phyloP scores from a whole-genome alignment of 192 early-diverging fungal genomes.

The Gonapodya prolifera region DNA sequence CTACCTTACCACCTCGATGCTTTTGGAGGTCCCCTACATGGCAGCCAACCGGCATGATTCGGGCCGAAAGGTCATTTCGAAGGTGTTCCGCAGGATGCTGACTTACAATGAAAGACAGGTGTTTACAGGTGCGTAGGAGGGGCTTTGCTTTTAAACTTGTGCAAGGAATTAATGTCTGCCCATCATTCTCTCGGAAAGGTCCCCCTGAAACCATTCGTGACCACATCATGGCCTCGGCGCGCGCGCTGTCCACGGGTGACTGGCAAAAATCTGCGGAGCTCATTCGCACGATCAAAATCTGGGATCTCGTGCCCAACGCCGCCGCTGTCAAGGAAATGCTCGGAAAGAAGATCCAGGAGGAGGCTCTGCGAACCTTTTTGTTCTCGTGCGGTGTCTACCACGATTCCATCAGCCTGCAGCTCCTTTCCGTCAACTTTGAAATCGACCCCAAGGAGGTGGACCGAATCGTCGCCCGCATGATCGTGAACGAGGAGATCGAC shows the following conservation, averaged over 20 bases:
- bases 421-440: slow-evolving; percentile 80
- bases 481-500: slow-evolving; percentile 80
- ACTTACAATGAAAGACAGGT: slow-evolving; percentile 93
- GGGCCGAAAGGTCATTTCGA: slow-evolving; percentile 62
- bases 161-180: slow-evolving; percentile 1
- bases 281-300: slow-evolving; percentile 87
- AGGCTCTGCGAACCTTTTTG: slow-evolving; percentile 90
- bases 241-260: slow-evolving; percentile 80
- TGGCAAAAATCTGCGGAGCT: slow-evolving; percentile 79
- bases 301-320: slow-evolving; percentile 77
- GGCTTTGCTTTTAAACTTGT: slow-evolving; percentile 3
- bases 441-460: slow-evolving; percentile 51
- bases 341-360: slow-evolving; percentile 80
- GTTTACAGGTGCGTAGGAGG: slow-evolving; percentile 55
- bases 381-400: slow-evolving; percentile 87
- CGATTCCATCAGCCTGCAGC: slow-evolving; percentile 69
- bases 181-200: slow-evolving; percentile 18
- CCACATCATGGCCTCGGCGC: slow-evolving; percentile 94
- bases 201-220: slow-evolving; percentile 98
- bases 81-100: slow-evolving; percentile 82
- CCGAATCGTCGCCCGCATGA: slow-evolving; percentile 81
- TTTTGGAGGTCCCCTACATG: slow-evolving; percentile 95
- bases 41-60: slow-evolving; percentile 55
- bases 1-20: slow-evolving; percentile 88
- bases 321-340: slow-evolving; percentile 88